Percentiles rank a stretch among this genome's conserved stretches.
These are phyloP conservation scores for Erigeron canadensis DNA, from an alignment of 129 eudicot species.

Conservation along the genomic window DNA sequence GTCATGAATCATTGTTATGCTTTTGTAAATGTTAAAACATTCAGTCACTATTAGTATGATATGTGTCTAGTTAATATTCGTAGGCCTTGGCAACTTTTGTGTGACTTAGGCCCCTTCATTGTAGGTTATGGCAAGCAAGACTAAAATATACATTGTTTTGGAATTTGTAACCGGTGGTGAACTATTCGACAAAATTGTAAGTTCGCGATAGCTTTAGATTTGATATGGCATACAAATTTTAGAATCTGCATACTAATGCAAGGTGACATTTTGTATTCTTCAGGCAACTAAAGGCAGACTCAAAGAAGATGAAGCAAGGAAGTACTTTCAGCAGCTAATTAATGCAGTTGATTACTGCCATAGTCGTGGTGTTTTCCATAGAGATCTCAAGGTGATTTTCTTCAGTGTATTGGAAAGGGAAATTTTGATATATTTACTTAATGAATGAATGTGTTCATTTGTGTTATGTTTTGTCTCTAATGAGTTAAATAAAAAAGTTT, in stretches of 20 bases:
- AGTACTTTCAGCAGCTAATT: slow-evolving; percentile 93
- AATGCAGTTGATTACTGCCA: slow-evolving; percentile 98
- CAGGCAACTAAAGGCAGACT: slow-evolving; percentile 90
- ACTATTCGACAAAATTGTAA: slow-evolving; percentile 96
- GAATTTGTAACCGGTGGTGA: slow-evolving; percentile 97
- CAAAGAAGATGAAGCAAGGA: slow-evolving; percentile 98
- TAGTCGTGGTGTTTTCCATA: slow-evolving; percentile 95
- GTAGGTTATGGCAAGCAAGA: slow-evolving; percentile 94
- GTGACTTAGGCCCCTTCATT: slow-evolving; percentile 23
- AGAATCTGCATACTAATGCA: slow-evolving; percentile 3
- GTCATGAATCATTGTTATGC: not conserved
- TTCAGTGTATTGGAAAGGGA: no score
- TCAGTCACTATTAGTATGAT: slow-evolving; percentile 4
- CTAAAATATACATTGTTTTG: slow-evolving; percentile 83
- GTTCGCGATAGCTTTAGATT: slow-evolving; percentile 25
- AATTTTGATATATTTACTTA: not conserved
- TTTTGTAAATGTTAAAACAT: not conserved
- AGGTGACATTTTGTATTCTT: slow-evolving; percentile 8
- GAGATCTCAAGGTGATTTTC: slow-evolving; percentile 83
- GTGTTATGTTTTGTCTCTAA: not conserved
- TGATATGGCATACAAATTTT: not conserved
- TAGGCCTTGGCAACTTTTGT: not conserved
- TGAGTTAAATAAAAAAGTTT: no score
- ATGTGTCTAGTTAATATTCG: not conserved
- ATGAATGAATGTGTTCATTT: not conserved